phyloP scores from a whole-genome alignment of 805 yeast genomes.

The Ogataea methanolica region DNA sequence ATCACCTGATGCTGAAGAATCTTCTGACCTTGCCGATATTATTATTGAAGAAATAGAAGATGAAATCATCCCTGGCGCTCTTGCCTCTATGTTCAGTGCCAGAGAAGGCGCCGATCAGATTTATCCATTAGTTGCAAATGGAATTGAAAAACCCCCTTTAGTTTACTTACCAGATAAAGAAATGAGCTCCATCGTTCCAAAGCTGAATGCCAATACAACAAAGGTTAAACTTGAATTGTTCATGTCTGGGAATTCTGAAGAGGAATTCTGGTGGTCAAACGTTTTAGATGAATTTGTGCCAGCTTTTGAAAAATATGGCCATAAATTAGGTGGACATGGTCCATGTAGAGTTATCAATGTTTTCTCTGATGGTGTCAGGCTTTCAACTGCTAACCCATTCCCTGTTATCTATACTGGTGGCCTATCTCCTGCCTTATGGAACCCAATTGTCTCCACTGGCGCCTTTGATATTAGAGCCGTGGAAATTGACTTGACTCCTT shows the following conservation, averaged over 20 bases:
- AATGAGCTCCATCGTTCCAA: conserved; percentile 38
- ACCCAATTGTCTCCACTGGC: conserved; percentile 67
- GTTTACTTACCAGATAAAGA: conserved; percentile 40
- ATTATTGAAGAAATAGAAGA: conserved; percentile 10
- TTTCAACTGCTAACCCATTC: conserved; percentile 61
- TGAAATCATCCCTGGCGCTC: conserved; percentile 19
- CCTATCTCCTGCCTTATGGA: conserved; percentile 74
- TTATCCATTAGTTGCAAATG: conserved; percentile 32
- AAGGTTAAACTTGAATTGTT: conserved; percentile 54
- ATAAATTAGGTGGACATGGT: conserved; percentile 53
- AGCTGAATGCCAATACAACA: conserved; percentile 51
- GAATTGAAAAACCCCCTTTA: conserved; percentile 36
- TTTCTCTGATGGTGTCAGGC: conserved; percentile 51
- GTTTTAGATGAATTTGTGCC: conserved; percentile 42
- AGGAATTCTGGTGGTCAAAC: conserved; percentile 81
- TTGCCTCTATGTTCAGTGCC: conserved; percentile 24
- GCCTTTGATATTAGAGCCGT: conserved; percentile 73
- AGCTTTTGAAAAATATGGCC: conserved; percentile 36
- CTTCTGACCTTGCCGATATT: neutral
- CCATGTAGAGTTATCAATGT: conserved; percentile 67
- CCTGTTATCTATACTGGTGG: conserved; percentile 83
- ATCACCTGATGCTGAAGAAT: conserved; percentile 1
- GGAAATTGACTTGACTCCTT: conserved; percentile 65
- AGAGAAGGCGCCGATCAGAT: conserved; percentile 36
- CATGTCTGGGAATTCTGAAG: conserved; percentile 72